phyloP scores from a whole-genome alignment of 495 filamentous ascomycete genomes.

The Penicillium daleae region DNA sequence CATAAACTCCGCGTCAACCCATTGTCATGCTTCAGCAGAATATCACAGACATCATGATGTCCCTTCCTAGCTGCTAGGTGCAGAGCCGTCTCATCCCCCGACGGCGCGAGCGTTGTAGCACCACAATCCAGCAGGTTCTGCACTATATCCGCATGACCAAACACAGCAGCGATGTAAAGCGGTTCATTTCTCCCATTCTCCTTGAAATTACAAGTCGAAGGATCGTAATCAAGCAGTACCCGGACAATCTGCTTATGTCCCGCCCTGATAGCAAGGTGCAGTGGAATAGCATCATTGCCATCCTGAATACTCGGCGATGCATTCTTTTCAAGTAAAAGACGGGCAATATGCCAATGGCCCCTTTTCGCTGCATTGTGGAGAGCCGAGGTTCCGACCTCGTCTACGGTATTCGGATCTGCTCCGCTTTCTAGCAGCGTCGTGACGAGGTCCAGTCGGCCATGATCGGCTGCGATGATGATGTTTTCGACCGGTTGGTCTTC shows the following conservation, averaged over 20 bases:
- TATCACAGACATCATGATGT: conserved; percentile 15
- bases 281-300: conserved; percentile 1
- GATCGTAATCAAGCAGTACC: conserved; percentile 9
- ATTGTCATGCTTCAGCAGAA: conserved; percentile 13
- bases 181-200: neutral
- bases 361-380: conserved; percentile 17
- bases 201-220: neutral
- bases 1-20: neutral
- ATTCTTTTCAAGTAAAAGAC: conserved; percentile 11
- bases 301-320: conserved; percentile 4
- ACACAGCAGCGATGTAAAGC: neutral
- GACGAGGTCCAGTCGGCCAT: conserved; percentile 14
- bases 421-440: conserved; percentile 11
- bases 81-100: neutral
- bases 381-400: conserved; percentile 15
- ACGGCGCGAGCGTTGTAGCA: neutral
- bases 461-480: conserved; percentile 12
- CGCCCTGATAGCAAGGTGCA: conserved; percentile 4
- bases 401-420: conserved; percentile 14
- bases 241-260: conserved; percentile 12
- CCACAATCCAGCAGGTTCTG: conserved; percentile 9
- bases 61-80: conserved; percentile 11
- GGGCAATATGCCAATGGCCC: conserved; percentile 15
- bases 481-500: conserved; percentile 16
- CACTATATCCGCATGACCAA: conserved; percentile 5